Evolutionary conservation across 2,329 filamentous ascomycete genomes (phyloP).

Genomic region (Neofusicoccum ribis): DNA sequence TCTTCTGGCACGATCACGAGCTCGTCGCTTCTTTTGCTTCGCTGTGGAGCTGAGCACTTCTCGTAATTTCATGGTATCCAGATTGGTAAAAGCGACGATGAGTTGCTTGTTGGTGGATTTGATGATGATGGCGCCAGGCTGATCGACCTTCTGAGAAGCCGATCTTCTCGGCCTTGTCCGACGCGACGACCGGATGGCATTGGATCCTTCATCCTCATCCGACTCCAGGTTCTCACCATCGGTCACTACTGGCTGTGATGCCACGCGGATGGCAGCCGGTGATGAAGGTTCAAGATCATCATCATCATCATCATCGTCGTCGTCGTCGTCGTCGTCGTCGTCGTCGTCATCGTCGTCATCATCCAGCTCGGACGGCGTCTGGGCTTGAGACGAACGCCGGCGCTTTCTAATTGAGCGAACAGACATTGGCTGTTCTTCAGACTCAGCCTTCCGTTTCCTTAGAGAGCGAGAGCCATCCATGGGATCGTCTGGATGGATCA

Average conservation of each 20-base stretch:
- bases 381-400: constrained; percentile 24
- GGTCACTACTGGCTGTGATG: constrained; percentile 25
- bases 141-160: constrained; percentile 26
- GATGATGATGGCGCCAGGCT: constrained; percentile 15
- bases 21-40: constrained; percentile 52
- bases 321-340: constrained; percentile 21
- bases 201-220: constrained; percentile 29
- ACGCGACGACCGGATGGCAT: constrained; percentile 20
- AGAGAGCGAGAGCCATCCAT: constrained; percentile 75
- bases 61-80: constrained; percentile 7
- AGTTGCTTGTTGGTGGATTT: constrained; percentile 16
- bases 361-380: constrained; percentile 28
- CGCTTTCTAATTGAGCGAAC: constrained; percentile 44
- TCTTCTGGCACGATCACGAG: constrained; percentile 51
- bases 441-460: constrained; percentile 81
- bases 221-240: constrained; percentile 12
- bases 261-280: constrained; percentile 31
- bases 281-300: constrained; percentile 28
- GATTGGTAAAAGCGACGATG: constrained; percentile 15
- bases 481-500: constrained; percentile 70
- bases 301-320: constrained; percentile 26
- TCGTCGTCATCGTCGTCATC: constrained; percentile 17
- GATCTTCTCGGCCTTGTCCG: constrained; percentile 52
- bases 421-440: constrained; percentile 60
- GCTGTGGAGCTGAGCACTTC: constrained; percentile 29